phyloP scores from a whole-genome alignment of 2,329 filamentous ascomycete species.

The Epichloe sibirici region DNA sequence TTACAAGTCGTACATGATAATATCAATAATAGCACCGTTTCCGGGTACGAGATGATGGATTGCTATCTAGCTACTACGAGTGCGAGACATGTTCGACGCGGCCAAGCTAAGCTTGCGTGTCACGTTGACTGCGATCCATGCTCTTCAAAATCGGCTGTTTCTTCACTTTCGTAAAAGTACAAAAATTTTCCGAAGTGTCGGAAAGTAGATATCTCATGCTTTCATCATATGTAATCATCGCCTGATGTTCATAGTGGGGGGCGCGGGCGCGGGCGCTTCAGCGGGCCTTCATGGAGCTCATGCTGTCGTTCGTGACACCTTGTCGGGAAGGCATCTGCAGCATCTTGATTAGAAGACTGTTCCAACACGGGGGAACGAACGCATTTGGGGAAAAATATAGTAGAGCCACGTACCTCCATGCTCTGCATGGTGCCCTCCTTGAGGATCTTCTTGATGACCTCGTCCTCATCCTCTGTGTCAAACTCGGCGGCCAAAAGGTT shows the following conservation, averaged over 20 bases:
- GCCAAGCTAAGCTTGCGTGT: not conserved
- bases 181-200: not conserved
- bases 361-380: not conserved
- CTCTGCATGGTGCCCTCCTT: slow-evolving; percentile 61
- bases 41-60: not conserved
- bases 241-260: not conserved
- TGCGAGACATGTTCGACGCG: not conserved
- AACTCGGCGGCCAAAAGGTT: slow-evolving; percentile 73
- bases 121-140: not conserved
- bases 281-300: slow-evolving; percentile 30
- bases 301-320: slow-evolving; percentile 41
- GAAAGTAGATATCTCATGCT: not conserved
- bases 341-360: not conserved
- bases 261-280: slow-evolving; percentile 12
- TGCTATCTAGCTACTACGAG: not conserved
- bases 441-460: slow-evolving; percentile 71
- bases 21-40: no score
- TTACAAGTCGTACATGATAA: not conserved
- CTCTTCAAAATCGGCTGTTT: not conserved
- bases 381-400: slow-evolving; percentile 2
- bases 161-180: not conserved
- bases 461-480: slow-evolving; percentile 65
- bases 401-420: slow-evolving; percentile 30
- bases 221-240: not conserved
- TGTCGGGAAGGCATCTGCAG: slow-evolving; percentile 38